Percentiles rank a stretch among this genome's conserved stretches.
phyloP scores from a whole-genome alignment of 352 stramenopile species.

The Phytophthora ramorum region DNA sequence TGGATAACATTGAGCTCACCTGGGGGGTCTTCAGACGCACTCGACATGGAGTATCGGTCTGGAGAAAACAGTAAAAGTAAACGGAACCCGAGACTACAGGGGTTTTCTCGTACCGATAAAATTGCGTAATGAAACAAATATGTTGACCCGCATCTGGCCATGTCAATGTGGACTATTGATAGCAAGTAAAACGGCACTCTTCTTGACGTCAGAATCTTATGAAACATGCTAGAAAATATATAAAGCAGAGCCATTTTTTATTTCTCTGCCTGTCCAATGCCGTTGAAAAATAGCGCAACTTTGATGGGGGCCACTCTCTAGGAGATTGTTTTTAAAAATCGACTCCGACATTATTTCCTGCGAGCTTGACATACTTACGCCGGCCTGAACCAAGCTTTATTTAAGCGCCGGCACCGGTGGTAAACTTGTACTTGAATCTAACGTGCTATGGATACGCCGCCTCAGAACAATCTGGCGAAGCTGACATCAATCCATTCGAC shows the following conservation, averaged over 20 bases:
- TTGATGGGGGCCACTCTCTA: no score
- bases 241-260: constrained; percentile 12
- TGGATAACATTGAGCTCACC: not conserved
- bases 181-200: not conserved
- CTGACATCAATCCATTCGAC: constrained; percentile 77
- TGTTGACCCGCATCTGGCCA: not conserved
- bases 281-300: no score
- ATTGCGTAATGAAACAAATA: not conserved
- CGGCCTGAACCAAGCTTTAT: no score
- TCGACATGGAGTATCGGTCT: constrained; percentile 1
- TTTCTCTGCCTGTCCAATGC: no score
- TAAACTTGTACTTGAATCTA: no score
- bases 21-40: not conserved
- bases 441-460: no score
- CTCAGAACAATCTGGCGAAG: constrained; percentile 12
- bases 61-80: not conserved
- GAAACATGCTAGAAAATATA: not conserved
- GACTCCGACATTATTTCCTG: no score
- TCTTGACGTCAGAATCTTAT: not conserved
- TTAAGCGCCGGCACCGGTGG: no score
- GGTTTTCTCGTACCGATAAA: not conserved
- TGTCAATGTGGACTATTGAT: constrained; percentile 12
- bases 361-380: no score
- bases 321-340: no score
- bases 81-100: not conserved